Evolutionary conservation across 2,329 filamentous ascomycete genomes (phyloP), one percentile per base, ranked within the genome.

Genomic region (Colletotrichum godetiae): DNA sequence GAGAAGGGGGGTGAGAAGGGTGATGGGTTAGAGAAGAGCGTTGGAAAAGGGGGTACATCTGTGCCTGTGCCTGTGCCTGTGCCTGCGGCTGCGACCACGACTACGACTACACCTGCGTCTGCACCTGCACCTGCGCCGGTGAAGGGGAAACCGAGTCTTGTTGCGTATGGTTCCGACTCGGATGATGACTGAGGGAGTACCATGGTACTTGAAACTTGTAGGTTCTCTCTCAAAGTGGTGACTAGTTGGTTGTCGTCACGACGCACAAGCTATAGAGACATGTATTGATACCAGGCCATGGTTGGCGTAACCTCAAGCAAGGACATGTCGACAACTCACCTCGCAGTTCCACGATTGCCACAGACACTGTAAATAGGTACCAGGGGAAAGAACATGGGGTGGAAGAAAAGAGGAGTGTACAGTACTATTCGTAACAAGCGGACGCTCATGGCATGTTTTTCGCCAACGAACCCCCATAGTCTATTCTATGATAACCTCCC

Each of bases 101-200:
- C 2, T 46, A 46, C 33, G 33, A 35, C 33, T 42, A 15, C 37
- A 11, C 4, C 37, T 3, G 7, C 37, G 15, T 5, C 42, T 49
- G 5, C 15, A 5, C 12, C 37, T 42, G 12, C 37, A 3, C 13
- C 42, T 49, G 19, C 42, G 3, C 42, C 42, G 42, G 19, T 49
- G 3, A 82, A 81, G 68, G 74, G 81, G 3, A 78, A 80, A 8
- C 64, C 85, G 58, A 84, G 84, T 0, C 78, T 91, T 52, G 89
- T 91, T 13, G 85, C 84, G 70, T 92, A 91, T 75, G 89, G 86
- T 5, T 91, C 89, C 1, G 89, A 90, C 58, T 84, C 85, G 22
- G 86, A 88, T 56, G 86, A 88, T 27, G 73, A 75, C 7, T 74
- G 60, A 69, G 15, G 5, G 31, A 15, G 8, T 2, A 37, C 24